phyloP scores from a whole-genome alignment of 202 grass and related monocot genomes.

The Digitaria exilis region DNA sequence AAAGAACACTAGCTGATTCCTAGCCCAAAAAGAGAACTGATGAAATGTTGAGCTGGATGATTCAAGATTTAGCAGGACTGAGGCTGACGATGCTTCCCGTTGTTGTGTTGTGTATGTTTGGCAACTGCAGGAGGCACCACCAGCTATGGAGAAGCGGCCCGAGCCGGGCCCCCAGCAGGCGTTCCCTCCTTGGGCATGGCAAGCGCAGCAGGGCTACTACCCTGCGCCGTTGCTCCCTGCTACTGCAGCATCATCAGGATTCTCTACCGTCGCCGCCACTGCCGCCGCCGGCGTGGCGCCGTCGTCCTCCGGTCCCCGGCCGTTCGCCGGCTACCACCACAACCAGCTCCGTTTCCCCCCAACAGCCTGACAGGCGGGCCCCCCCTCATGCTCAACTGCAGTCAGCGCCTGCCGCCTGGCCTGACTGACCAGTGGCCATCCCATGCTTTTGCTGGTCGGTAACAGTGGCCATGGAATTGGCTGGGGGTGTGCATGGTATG shows the following conservation, averaged over 20 bases:
- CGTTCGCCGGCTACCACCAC: constrained; percentile 6
- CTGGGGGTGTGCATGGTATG: neutral
- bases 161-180: constrained; percentile 42
- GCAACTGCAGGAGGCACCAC: constrained; percentile 58
- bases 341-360: constrained; percentile 29
- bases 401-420: neutral
- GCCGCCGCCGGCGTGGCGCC: constrained; percentile 24
- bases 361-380: neutral
- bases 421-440: neutral
- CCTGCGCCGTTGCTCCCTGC: constrained; percentile 53
- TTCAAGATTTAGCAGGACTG: constrained; percentile 6
- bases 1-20: too few relatives aligned
- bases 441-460: neutral
- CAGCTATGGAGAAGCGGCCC: constrained; percentile 40
- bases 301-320: constrained; percentile 9
- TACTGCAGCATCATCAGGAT: constrained; percentile 98
- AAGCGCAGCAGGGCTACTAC: constrained; percentile 57
- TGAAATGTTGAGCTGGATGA: neutral
- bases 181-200: constrained; percentile 66
- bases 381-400: neutral
- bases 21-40: neutral
- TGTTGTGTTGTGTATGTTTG: neutral
- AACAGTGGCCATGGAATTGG: neutral
- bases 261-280: constrained; percentile 39
- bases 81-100: neutral